A percentile compares a stretch with the other conserved stretches of the same genome.
These are phyloP conservation scores for Xylaria scruposa DNA, from an alignment of 495 filamentous ascomycete species.

Conservation along the genomic window DNA sequence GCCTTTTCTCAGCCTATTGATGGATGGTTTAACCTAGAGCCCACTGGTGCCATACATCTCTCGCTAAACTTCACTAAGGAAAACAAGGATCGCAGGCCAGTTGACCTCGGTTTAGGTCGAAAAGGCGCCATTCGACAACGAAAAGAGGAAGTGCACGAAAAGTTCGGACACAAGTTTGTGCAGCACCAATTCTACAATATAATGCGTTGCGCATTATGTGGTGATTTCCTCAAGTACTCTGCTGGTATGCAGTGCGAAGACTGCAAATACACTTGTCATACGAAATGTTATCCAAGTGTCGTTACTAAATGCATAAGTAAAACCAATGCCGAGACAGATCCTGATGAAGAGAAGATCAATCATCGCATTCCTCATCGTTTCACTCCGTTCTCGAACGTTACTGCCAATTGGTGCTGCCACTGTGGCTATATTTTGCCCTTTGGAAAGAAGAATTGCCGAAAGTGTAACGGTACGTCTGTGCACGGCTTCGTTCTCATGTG, in stretches of 20 bases:
- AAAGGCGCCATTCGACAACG: slow-evolving; percentile 96
- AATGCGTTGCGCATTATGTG: slow-evolving; percentile 98
- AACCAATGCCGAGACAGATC: slow-evolving; percentile 96
- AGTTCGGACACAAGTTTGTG: slow-evolving; percentile 98
- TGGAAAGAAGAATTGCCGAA: slow-evolving; percentile 90
- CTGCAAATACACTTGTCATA: slow-evolving; percentile 99
- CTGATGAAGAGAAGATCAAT: slow-evolving; percentile 99
- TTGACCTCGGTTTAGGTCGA: slow-evolving; percentile 88
- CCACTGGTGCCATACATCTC: slow-evolving; percentile 78
- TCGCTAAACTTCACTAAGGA: slow-evolving; percentile 85
- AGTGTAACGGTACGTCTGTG: slow-evolving; percentile 75
- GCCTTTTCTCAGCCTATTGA: slow-evolving; percentile 76
- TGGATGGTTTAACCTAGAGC: slow-evolving; percentile 96
- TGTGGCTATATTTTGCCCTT: slow-evolving; percentile 98
- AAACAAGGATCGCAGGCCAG: slow-evolving; percentile 62
- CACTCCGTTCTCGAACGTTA: slow-evolving; percentile 91
- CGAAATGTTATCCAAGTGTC: slow-evolving; percentile 95
- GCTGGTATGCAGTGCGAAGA: slow-evolving; percentile 99
- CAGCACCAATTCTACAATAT: slow-evolving; percentile 99
- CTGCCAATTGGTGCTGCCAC: slow-evolving; percentile 99
- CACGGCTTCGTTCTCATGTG: slow-evolving; percentile 7
- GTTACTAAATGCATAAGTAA: slow-evolving; percentile 99
- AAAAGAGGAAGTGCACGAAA: slow-evolving; percentile 96
- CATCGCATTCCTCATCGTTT: slow-evolving; percentile 98
- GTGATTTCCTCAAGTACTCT: slow-evolving; percentile 97